These are phyloP conservation scores for Zygosaccharomyces sapae DNA, from an alignment of 1,139 yeast species.

Conservation along the genomic window DNA sequence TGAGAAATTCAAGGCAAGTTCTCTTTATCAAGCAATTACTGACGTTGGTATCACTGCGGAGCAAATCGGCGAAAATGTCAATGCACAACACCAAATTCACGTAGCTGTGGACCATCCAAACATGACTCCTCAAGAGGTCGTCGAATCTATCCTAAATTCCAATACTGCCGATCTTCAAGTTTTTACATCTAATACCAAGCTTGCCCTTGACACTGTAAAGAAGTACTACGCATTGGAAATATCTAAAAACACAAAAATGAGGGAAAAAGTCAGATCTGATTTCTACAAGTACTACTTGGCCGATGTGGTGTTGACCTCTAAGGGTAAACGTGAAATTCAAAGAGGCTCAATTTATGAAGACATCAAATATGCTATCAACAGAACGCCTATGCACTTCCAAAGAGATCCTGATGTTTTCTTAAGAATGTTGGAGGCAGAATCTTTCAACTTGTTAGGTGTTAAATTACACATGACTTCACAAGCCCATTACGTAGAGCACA, in stretches of 20 bases:
- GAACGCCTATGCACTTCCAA: constrained; percentile 69
- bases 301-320: constrained; percentile 76
- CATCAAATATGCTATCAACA: constrained; percentile 83
- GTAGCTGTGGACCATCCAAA: constrained; percentile 66
- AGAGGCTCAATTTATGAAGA: constrained; percentile 79
- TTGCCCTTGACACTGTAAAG: constrained; percentile 71
- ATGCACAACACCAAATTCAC: constrained; percentile 66
- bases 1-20: constrained; percentile 70
- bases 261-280: constrained; percentile 68
- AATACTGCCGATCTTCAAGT: constrained; percentile 43
- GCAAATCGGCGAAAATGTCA: constrained; percentile 79
- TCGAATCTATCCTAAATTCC: constrained; percentile 49
- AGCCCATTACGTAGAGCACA: constrained; percentile 45
- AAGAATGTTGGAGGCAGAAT: constrained; percentile 89
- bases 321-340: constrained; percentile 79
- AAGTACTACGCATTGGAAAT: constrained; percentile 75
- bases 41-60: constrained; percentile 75
- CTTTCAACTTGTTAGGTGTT: constrained; percentile 50
- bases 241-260: constrained; percentile 73
- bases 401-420: constrained; percentile 74
- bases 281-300: constrained; percentile 68
- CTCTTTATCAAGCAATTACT: constrained; percentile 62
- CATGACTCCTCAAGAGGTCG: constrained; percentile 60
- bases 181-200: constrained; percentile 53
- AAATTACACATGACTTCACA: constrained; percentile 43